Percentiles rank a stretch among this genome's conserved stretches.
phyloP scores from a whole-genome alignment of 1,139 yeast genomes.

The Kurtzmaniella quercitrusa region DNA sequence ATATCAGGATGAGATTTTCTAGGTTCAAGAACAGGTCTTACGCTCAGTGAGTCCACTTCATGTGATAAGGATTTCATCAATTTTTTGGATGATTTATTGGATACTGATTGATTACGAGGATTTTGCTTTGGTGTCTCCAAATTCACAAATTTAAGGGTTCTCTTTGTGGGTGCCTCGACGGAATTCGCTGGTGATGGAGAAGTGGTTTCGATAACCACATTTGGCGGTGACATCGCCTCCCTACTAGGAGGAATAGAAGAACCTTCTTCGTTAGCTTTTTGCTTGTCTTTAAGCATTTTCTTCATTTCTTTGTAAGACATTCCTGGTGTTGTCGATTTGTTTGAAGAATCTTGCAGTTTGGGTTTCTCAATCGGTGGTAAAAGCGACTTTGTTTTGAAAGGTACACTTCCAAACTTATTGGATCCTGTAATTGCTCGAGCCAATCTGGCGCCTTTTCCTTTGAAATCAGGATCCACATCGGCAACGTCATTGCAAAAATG shows the following conservation, averaged over 20 bases:
- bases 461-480: constrained; percentile 37
- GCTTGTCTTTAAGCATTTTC: constrained; percentile 17
- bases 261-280: constrained; percentile 7
- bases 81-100: constrained; percentile 7
- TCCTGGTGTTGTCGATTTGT: constrained; percentile 14
- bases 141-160: constrained; percentile 6
- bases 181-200: constrained; percentile 2
- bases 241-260: neutral
- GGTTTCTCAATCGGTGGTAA: constrained; percentile 28
- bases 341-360: constrained; percentile 10
- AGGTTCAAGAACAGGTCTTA: constrained; percentile 34
- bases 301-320: constrained; percentile 38
- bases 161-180: constrained; percentile 1
- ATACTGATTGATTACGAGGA: neutral
- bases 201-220: neutral
- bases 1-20: constrained; percentile 40
- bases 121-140: constrained; percentile 5
- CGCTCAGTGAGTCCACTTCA: constrained; percentile 22
- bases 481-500: constrained; percentile 35
- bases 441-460: constrained; percentile 42
- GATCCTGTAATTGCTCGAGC: constrained; percentile 48
- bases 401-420: constrained; percentile 34
- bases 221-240: constrained; percentile 1
- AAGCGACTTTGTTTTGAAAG: constrained; percentile 42
- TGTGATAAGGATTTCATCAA: constrained; percentile 29